Evolutionary conservation across 805 yeast species (phyloP), one percentile per base, ranked within the genome.

Genomic region (Spathaspora passalidarum): DNA sequence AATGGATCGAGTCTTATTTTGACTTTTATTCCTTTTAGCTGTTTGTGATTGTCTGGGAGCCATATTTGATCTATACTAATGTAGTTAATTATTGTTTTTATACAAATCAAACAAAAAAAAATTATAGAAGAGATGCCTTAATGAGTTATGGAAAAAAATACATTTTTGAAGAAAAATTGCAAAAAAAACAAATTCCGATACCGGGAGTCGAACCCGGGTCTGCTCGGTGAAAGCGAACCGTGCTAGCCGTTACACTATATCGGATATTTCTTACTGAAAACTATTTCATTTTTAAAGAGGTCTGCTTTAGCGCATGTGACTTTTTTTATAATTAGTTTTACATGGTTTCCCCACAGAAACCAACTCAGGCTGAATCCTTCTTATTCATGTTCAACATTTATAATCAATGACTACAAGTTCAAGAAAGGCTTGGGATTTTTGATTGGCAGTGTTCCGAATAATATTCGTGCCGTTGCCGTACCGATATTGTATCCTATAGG

Each of bases 181-280:
- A 39, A 22, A 35, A 47, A 40, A 44, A 36, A 37, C 13, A 36
- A 42, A 22, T 77, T 81, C 87, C 87, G 86, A 80, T 80, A 75
- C 88, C 84, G 87, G 87, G 87, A 81, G 86, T 82, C 86, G 87
- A 82, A 82, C 87, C 86, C 87, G 84, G 76, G 76, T 71, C 60
- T 71, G 75, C 75, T 69, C 75, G 72, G 76, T 71, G 76, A 71
- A 68, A 71, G 76, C 72, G 75, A 69, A 70, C 76, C 73, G 76
- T 72, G 76, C 68, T 72, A 72, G 70, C 76, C 76, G 75, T 69
- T 72, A 72, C 76, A 72, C 76, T 68, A 72, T 66, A 70, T 69
- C 76, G 76, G 76, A 70, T 38, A 29, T 25, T 38, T 36, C 4
- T 36, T n/a, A 16, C 9, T 9, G 6, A 22, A 22, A 10, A 29